Base-by-base conservation (phyloP, 768 basidiomycete species). In the Serendipita sp. region DNA sequence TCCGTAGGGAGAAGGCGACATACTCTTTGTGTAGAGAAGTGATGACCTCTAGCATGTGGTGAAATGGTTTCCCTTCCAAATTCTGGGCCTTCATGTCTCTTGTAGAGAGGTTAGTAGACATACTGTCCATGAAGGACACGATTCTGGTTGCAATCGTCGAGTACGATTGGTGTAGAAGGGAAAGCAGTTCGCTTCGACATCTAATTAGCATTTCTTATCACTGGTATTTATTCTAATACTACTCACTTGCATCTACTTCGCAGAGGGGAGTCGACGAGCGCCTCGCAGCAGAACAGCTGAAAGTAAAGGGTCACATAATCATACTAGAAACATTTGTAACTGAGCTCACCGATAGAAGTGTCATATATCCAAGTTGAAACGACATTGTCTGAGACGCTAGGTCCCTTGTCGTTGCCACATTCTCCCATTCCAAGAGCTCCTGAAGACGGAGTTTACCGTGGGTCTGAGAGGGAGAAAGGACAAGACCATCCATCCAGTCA, bases 241-340 rank as follows among this genome's bases (percentile, higher is more conserved):
- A 65, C 77, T 61, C 68, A 82, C 82, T 84, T 83, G 42, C 78
- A 75, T 41, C 74, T 70, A 48, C 77, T 76, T 17, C 70, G 73
- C 30, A 82, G 65, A 1, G 79, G 82, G 64, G 79, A 82, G 69
- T 81, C 82, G 41, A 83, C 67, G 4, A 85, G 76, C 50, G 78
- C 77, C 20, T 82, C 78, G 4, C 82, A 83, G 0, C 83, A 76
- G 43, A 82, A 70, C 67, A 82, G 83, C 82, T 84, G 45, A 28
- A 56, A 4, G 33, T 31, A 53, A 14, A 51, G n/a, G 22, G 14
- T 30, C 17, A 61, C 2, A 60, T 66, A 28, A 3, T 30, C 31
- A 33, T 9, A 17, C 16, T 17, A 14, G 38, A 43, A 20, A 11
- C 2, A 50, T 7, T 30, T 4, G 48, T 9, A n/a, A n/a, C 16